phyloP scores from a whole-genome alignment of 2,329 filamentous ascomycete genomes.

The Penicillium sp. region DNA sequence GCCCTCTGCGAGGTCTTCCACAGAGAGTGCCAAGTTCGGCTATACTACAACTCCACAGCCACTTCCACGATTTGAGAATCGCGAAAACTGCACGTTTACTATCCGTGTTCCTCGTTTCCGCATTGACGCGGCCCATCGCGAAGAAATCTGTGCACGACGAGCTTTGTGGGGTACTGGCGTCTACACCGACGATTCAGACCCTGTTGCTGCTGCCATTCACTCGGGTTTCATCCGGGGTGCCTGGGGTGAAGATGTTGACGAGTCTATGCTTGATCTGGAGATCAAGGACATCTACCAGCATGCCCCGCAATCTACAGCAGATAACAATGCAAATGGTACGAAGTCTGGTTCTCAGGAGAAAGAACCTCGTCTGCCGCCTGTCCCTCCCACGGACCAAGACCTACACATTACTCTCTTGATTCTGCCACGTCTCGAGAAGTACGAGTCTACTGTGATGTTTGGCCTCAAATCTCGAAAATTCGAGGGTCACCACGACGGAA shows the following conservation, averaged over 20 bases:
- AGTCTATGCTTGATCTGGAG: slow-evolving; percentile 57
- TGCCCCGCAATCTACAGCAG: slow-evolving; percentile 42
- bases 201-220: slow-evolving; percentile 88
- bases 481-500: slow-evolving; percentile 71
- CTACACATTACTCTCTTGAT: slow-evolving; percentile 82
- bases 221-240: slow-evolving; percentile 86
- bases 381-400: slow-evolving; percentile 64
- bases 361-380: slow-evolving; percentile 34
- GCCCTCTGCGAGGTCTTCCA: slow-evolving; percentile 37
- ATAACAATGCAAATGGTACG: slow-evolving; percentile 15
- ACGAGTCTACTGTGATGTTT: slow-evolving; percentile 67
- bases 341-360: slow-evolving; percentile 16
- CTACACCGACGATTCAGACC: slow-evolving; percentile 93
- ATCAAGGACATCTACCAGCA: slow-evolving; percentile 46
- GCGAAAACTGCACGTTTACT: slow-evolving; percentile 85
- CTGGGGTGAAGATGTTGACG: slow-evolving; percentile 73
- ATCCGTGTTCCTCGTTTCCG: slow-evolving; percentile 80
- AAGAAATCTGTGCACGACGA: slow-evolving; percentile 74
- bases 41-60: slow-evolving; percentile 61
- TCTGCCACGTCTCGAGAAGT: slow-evolving; percentile 71
- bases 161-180: slow-evolving; percentile 90
- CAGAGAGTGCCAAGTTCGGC: slow-evolving; percentile 52
- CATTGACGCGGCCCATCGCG: slow-evolving; percentile 62
- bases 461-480: slow-evolving; percentile 80
- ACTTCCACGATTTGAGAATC: slow-evolving; percentile 68